Percentiles rank a stretch among this genome's conserved stretches.
Conservation (phyloP, 1,284 basidiomycete genomes). For the Somion occarium region DNA sequence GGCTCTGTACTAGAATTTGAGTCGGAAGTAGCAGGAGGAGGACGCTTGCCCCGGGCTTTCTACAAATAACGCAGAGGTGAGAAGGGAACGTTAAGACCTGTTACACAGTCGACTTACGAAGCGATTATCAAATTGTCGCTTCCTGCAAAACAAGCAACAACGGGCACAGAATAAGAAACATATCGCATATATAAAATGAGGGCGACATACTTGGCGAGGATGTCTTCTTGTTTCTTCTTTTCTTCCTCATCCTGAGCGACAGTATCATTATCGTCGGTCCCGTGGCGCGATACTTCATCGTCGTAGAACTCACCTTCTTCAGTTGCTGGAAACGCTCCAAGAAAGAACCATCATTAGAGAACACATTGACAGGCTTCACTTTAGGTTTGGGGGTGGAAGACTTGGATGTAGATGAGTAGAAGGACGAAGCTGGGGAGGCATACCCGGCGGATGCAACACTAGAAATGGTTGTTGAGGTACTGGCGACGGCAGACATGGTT, state of each 20-base stretch:
- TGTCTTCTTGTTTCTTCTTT: constrained; percentile 48
- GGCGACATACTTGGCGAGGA: constrained; percentile 38
- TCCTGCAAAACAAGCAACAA: no score
- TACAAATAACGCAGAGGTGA: constrained; percentile 21
- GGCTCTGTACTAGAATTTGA: constrained; percentile 30
- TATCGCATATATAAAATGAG: no score
- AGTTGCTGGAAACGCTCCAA: constrained; percentile 51
- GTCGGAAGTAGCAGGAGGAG: constrained; percentile 33
- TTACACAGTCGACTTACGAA: constrained; percentile 43
- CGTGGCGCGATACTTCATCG: no score
- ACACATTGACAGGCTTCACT: constrained; percentile 47
- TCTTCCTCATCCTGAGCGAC: constrained; percentile 52
- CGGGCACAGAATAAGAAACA: no score
- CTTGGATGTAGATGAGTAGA: constrained; percentile 21
- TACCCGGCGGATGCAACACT: constrained; percentile 5
- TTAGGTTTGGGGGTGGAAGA: constrained; percentile 21
- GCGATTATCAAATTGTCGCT: constrained; percentile 52
- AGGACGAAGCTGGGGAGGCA: constrained; percentile 10
- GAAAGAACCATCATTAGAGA: constrained; percentile 57
- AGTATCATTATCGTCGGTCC: background rate
- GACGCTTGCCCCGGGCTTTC: constrained; percentile 62
- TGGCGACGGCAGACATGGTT: background rate
- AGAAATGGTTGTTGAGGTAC: background rate
- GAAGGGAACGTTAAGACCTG: background rate
- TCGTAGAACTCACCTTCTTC: constrained; percentile 45